phyloP scores from a whole-genome alignment of 176 grass and related monocot genomes.

The Avena atlantica region DNA sequence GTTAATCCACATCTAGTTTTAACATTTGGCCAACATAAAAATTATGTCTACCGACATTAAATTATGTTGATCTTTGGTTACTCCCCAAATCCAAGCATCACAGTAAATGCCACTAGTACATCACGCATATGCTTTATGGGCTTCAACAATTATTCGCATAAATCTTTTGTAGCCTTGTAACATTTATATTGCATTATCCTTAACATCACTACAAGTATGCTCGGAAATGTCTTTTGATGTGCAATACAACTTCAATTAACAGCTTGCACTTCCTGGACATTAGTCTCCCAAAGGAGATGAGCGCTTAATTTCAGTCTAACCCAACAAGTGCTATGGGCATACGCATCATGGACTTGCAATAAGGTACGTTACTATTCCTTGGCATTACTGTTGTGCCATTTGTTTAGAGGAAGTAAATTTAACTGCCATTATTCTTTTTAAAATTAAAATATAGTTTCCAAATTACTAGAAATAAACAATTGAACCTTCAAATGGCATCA shows the following conservation, averaged over 20 bases:
- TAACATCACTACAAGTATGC: constrained; percentile 9
- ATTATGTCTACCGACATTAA: neutral
- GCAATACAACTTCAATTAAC: constrained; percentile 9
- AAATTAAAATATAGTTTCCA: neutral
- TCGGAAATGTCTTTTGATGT: neutral
- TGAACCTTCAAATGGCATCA: constrained; percentile 2
- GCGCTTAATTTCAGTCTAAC: constrained; percentile 42
- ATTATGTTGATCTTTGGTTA: neutral
- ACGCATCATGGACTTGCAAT: constrained; percentile 18
- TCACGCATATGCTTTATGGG: too few relatives aligned
- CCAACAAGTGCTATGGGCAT: constrained; percentile 17
- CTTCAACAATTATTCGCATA: too few relatives aligned
- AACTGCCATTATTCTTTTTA: neutral
- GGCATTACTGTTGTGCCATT: neutral
- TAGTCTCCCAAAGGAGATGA: constrained; percentile 78
- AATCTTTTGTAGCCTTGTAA: too few relatives aligned
- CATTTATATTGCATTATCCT: too few relatives aligned
- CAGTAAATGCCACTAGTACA: too few relatives aligned
- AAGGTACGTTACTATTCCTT: constrained; percentile 46
- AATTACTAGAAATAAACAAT: constrained; percentile 22
- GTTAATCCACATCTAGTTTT: neutral
- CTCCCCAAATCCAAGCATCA: neutral
- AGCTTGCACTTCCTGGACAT: constrained; percentile 80
- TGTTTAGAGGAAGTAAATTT: neutral
- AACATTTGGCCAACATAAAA: neutral